Evolutionary conservation across 148 eudicot species (phyloP).

Genomic region (Suaeda aralocaspica): DNA sequence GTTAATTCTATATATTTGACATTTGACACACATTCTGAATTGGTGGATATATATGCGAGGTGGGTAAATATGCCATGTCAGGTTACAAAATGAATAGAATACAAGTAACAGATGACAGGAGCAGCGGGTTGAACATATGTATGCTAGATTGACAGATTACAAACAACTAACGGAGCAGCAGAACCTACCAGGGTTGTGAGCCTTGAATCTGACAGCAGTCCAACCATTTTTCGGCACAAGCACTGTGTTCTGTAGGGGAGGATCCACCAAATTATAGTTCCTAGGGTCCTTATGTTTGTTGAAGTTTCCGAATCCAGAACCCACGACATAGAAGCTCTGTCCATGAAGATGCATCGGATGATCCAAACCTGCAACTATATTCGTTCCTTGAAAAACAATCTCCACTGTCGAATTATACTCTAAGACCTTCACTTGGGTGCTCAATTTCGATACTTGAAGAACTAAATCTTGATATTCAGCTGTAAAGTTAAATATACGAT

Average conservation of each 20-base stretch:
- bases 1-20: too few species aligned
- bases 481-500: slow-evolving; percentile 26
- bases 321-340: slow-evolving; percentile 31
- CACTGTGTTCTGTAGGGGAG: slow-evolving; percentile 29
- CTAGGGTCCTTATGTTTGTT: slow-evolving; percentile 22
- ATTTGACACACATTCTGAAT: too few species aligned
- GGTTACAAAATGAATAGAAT: too few species aligned
- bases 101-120: too few species aligned
- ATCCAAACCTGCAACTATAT: slow-evolving; percentile 23
- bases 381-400: slow-evolving; percentile 30
- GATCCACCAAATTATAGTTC: slow-evolving; percentile 31
- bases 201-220: slow-evolving; percentile 33
- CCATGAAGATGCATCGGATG: slow-evolving; percentile 46
- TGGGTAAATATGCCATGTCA: too few species aligned
- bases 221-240: slow-evolving; percentile 34
- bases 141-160: too few species aligned
- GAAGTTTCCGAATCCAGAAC: slow-evolving; percentile 33
- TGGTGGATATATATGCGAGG: too few species aligned
- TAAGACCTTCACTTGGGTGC: slow-evolving; percentile 29
- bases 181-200: slow-evolving; percentile 34
- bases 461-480: slow-evolving; percentile 19
- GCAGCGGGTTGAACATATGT: too few species aligned
- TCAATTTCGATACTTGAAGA: slow-evolving; percentile 16
- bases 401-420: slow-evolving; percentile 26
- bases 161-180: too few species aligned